Base-by-base conservation (phyloP, 495 filamentous ascomycete species). In the Xylaria grammica region DNA sequence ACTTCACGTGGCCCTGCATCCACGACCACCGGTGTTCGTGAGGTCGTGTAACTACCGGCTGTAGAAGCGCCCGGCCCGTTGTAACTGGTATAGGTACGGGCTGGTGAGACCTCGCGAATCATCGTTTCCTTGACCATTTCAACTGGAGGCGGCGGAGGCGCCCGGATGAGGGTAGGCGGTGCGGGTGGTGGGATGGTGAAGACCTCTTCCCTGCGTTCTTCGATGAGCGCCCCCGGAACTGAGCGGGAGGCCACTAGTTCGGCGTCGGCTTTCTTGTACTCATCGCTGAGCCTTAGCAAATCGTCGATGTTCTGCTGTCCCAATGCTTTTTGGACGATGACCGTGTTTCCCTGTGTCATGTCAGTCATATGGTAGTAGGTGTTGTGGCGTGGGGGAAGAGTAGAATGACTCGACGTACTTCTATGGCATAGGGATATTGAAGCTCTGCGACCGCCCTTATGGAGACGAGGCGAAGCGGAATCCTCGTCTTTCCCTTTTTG, bases 281-380 rank as follows among this genome's bases (percentile, higher is more conserved):
- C 86, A 68, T 91, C 89, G 72, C 92, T 96, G 44, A 92, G 78
- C 65, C 85, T 88, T 66, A 97, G 90, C 59, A 96, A 80, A 67
- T 94, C 89, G 70, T 97, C 93, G 68, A 97, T 97, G 65, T 96
- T 91, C 29, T 92, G 87, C 64, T 95, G 94, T 13, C 90, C 91
- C 24, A 97, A 82, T 2, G 93, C 93, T 65, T 89, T 87, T 68
- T 87, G 86, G 19, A 97, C 88, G 63, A 96, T 83, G 70, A 94
- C 85, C 53, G 86, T 86, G 52, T 90, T 87, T 42, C 88, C 91
- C 91, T 96, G 36, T 17, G n/a, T 49, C 20, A 24, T 46, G 68
- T 80, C 60, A 79, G 77, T 46, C 67, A 60, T 8, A 48, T n/a
- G 17, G 1, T 30, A 57, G 17, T 5, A 32, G 46, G 59, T 38